Evolutionary conservation across 371 early-diverging fungal species (phyloP), one percentile per base, ranked within the genome.

Genomic region (Smittium culicis): DNA sequence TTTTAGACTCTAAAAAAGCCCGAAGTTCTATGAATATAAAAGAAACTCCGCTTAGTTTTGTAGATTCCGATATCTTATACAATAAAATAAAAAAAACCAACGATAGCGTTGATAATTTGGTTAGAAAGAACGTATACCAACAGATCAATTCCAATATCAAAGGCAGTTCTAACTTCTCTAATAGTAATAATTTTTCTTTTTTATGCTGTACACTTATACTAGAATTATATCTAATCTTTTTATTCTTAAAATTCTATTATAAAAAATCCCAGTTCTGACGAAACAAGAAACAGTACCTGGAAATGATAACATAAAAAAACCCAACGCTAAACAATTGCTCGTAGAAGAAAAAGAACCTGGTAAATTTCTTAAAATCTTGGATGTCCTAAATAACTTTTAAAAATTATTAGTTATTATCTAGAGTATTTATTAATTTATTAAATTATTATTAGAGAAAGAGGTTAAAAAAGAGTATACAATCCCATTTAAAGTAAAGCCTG

Each of bases 401-500:
- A 11, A 11, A 11, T 45, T 11, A 11, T 11, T 45, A 45, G 20
- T 45, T 45, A 11, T 11, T 11, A 11, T 45, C 20, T 45, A 45
- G 5, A 45, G 11, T 11, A 45, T 5, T 45, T 45, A 11, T 45
- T 11, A 5, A 45, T 45, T 11, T 45, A 5, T 11, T 45, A 45
- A 11, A 11, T 45, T 45, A 11, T 45, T 45, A 45, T 5, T 11
- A 45, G 20, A 11, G 5, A 11, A 5, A 45, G 20, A 11, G 11
- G 45, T 11, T 45, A 45, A 45, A 45, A 45, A 45, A 45, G 45
- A 45, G 20, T 45, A 11, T 20, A 45, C 5, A 45, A 20, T 45
- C 45, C 45, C 45, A 20, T 63, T 63, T n/a, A 63, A 63, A 24
- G 63, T 63, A 17, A 31, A 33, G 63, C 29, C 24, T 30, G 34